phyloP scores from a whole-genome alignment of 2,329 filamentous ascomycete genomes.

The Apiospora rasikravindrae region DNA sequence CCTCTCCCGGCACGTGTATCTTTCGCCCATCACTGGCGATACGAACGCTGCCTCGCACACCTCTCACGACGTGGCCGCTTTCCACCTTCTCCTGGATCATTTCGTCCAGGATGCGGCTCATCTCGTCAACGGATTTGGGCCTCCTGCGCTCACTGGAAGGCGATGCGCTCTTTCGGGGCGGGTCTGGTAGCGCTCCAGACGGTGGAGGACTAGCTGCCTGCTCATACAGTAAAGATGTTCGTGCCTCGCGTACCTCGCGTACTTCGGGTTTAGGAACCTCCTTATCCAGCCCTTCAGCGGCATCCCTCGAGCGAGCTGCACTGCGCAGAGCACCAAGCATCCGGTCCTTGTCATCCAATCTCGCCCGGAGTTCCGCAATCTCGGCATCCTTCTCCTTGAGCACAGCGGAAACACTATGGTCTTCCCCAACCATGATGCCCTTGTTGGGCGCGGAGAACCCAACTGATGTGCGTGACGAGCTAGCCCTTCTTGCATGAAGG shows the following conservation, averaged over 20 bases:
- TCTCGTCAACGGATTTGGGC: conserved; percentile 81
- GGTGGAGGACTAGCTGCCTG: conserved; percentile 41
- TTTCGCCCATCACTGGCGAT: conserved; percentile 53
- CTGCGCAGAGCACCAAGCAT: conserved; percentile 89
- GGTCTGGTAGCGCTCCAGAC: conserved; percentile 37
- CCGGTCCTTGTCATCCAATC: conserved; percentile 91
- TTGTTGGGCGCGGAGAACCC: conserved; percentile 68
- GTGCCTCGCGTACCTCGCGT: conserved; percentile 29
- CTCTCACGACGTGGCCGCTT: conserved; percentile 71
- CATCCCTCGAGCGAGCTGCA: conserved; percentile 84
- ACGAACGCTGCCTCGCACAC: conserved; percentile 69
- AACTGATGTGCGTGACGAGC: conserved; percentile 84
- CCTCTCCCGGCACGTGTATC: conserved; percentile 36
- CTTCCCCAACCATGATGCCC: conserved; percentile 75
- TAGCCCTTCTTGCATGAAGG: conserved; percentile 86
- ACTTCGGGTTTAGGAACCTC: background rate
- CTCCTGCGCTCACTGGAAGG: conserved; percentile 57
- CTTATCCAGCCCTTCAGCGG: conserved; percentile 63
- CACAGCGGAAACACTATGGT: conserved; percentile 73
- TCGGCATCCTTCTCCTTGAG: conserved; percentile 91
- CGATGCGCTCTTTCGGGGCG: conserved; percentile 38
- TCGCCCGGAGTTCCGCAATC: conserved; percentile 86
- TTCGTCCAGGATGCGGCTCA: conserved; percentile 91
- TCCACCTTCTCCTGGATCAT: conserved; percentile 94
- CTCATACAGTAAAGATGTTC: conserved; percentile 39